These are phyloP conservation scores for Hypocreales sp. DNA, from an alignment of 2,329 filamentous ascomycete genomes.

Conservation along the genomic window DNA sequence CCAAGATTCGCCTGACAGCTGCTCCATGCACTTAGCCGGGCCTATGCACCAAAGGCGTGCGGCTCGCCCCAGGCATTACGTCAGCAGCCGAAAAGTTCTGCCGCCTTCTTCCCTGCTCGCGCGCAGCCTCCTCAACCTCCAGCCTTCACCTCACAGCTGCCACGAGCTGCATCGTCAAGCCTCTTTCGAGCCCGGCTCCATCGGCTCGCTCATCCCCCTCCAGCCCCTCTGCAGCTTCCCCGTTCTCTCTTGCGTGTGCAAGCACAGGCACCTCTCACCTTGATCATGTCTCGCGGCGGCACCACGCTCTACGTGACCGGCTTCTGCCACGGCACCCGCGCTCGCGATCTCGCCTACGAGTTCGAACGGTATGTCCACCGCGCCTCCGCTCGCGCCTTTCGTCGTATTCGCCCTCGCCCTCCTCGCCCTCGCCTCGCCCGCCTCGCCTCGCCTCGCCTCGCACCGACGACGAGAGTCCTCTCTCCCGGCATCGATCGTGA, in stretches of 20 bases:
- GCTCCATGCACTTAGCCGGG: neutral
- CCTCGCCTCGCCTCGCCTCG: too few species aligned
- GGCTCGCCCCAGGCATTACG: too few species aligned
- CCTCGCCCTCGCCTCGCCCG: slow-evolving; percentile 22
- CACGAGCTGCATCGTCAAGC: too few species aligned
- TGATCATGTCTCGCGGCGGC: slow-evolving; percentile 74
- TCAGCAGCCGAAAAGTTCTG: slow-evolving; percentile 9
- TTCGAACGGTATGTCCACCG: slow-evolving; percentile 97
- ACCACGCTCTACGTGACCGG: slow-evolving; percentile 97
- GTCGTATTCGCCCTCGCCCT: slow-evolving; percentile 18
- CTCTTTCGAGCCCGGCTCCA: slow-evolving; percentile 2
- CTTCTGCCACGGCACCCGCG: slow-evolving; percentile 97
- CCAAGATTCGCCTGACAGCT: too few species aligned
- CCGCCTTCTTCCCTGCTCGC: slow-evolving; percentile 1
- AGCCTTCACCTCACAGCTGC: slow-evolving; percentile 1
- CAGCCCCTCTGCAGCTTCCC: neutral
- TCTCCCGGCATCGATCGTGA: slow-evolving; percentile 6
- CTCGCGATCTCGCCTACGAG: slow-evolving; percentile 98
- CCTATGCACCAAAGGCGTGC: neutral
- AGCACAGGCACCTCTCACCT: too few species aligned
- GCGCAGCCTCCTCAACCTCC: neutral
- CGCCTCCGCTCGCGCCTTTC: slow-evolving; percentile 19
- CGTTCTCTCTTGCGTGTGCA: too few species aligned
- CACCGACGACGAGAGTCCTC: slow-evolving; percentile 17
- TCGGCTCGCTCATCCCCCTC: slow-evolving; percentile 1